Evolutionary conservation across 2,329 filamentous ascomycete genomes (phyloP).

Genomic region (Pseudofabraea citricarpa): DNA sequence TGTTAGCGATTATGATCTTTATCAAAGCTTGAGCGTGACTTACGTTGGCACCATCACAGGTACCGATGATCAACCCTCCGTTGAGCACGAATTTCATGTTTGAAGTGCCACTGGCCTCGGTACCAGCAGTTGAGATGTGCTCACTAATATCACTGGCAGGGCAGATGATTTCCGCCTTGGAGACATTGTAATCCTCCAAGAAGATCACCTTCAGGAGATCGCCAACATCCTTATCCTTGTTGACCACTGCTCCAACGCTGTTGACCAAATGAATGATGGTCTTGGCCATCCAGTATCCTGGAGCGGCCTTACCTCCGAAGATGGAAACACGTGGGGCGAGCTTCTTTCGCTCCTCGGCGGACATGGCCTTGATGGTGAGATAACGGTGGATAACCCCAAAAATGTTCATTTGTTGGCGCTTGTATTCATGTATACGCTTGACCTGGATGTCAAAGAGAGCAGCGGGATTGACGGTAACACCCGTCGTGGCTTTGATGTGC

Average conservation of each 20-base stretch:
- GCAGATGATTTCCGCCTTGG: slow-evolving; percentile 95
- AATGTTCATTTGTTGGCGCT: slow-evolving; percentile 98
- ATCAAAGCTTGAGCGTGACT: slow-evolving; percentile 31
- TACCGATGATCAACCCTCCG: slow-evolving; percentile 94
- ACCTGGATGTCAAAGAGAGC: slow-evolving; percentile 96
- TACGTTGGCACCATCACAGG: slow-evolving; percentile 95
- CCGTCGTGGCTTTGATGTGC: slow-evolving; percentile 79
- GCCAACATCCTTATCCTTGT: slow-evolving; percentile 86
- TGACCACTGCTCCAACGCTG: slow-evolving; percentile 82
- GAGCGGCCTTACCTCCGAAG: slow-evolving; percentile 96
- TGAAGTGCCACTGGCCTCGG: slow-evolving; percentile 83
- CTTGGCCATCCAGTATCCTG: slow-evolving; percentile 99
- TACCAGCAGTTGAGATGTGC: slow-evolving; percentile 97
- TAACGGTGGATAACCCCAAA: slow-evolving; percentile 97
- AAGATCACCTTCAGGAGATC: slow-evolving; percentile 97
- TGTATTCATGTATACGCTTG: slow-evolving; percentile 99
- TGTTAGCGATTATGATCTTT: slow-evolving; percentile 7
- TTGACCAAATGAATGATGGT: slow-evolving; percentile 97
- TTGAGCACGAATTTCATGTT: slow-evolving; percentile 99
- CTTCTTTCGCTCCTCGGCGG: slow-evolving; percentile 79
- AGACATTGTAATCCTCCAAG: slow-evolving; percentile 97
- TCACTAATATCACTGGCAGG: slow-evolving; percentile 96
- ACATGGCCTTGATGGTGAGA: slow-evolving; percentile 81
- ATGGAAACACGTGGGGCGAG: slow-evolving; percentile 84
- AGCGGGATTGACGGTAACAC: slow-evolving; percentile 78